Conservation (phyloP, 352 stramenopile species). For the Elongisporangium prolatum region DNA sequence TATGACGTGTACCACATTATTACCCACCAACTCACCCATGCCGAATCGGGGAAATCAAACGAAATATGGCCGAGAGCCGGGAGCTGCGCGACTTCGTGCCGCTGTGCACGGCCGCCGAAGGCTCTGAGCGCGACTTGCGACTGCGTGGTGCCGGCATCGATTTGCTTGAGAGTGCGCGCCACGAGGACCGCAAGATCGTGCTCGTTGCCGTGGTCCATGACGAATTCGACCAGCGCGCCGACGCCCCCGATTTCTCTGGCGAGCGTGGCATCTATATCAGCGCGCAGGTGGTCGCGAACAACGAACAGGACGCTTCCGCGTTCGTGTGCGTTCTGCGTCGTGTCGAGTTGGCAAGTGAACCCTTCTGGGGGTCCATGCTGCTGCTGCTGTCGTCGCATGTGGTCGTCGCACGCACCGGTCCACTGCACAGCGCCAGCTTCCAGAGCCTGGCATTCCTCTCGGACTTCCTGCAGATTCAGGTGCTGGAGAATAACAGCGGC, state of each 20-base stretch:
- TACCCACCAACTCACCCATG: not conserved
- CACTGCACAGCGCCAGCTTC: conserved; percentile 38
- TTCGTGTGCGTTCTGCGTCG: conserved; percentile 43
- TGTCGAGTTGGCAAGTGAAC: conserved; percentile 44
- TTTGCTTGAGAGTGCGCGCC: conserved; percentile 39
- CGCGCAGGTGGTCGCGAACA: conserved; percentile 28
- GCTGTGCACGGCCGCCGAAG: conserved; percentile 42
- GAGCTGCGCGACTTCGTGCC: conserved; percentile 33
- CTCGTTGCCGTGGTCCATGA: conserved; percentile 51
- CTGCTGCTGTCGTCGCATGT: conserved; percentile 57
- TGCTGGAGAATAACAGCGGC: conserved; percentile 17
- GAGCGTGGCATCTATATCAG: conserved; percentile 57
- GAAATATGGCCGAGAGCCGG: not conserved
- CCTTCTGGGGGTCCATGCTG: conserved; percentile 62
- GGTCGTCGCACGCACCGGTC: conserved; percentile 28
- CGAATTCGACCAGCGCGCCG: conserved; percentile 10
- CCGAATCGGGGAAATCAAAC: not conserved
- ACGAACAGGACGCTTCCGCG: conserved; percentile 46
- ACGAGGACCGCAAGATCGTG: conserved; percentile 44
- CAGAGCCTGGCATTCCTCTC: conserved; percentile 39
- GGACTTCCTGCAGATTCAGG: conserved; percentile 43
- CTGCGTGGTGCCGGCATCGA: conserved; percentile 42
- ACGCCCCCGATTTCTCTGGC: conserved; percentile 1
- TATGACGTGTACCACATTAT: not conserved
- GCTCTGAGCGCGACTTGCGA: conserved; percentile 19